Conservation (phyloP, 176 grass and related monocot species). For the Thalia dealbata region DNA sequence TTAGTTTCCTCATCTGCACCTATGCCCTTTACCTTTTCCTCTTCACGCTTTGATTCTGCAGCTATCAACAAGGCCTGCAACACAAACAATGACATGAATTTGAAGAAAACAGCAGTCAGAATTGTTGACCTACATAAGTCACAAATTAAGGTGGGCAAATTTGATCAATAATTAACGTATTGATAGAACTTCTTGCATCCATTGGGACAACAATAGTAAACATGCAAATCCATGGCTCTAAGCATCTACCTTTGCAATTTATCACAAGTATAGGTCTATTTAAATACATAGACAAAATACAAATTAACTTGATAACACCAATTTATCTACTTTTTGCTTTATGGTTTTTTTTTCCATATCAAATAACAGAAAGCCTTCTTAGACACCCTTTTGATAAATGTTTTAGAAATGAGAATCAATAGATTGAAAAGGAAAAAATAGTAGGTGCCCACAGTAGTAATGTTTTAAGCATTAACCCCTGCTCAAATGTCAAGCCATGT, state of each 20-base stretch:
- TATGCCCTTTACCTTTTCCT: constrained; percentile 92
- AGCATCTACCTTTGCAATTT: not conserved
- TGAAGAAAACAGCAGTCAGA: not conserved
- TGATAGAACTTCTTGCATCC: not conserved
- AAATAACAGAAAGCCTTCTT: not conserved
- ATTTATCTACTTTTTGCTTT: not conserved
- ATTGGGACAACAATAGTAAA: not conserved
- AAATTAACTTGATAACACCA: not conserved
- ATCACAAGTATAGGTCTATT: too few relatives aligned
- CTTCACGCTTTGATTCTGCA: constrained; percentile 69
- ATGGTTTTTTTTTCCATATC: not conserved
- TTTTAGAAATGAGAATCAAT: not conserved
- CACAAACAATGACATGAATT: not conserved
- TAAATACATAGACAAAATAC: too few relatives aligned
- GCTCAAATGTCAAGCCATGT: constrained; percentile 68
- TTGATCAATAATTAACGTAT: not conserved
- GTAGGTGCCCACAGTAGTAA: not conserved
- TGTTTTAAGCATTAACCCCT: constrained; percentile 36
- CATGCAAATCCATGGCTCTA: not conserved
- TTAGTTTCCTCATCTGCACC: constrained; percentile 41
- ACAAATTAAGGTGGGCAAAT: too few relatives aligned
- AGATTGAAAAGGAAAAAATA: not conserved
- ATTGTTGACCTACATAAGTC: not conserved
- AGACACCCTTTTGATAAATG: not conserved
- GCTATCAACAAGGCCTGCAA: constrained; percentile 67